Percentiles rank a stretch among this genome's conserved stretches.
Conservation (phyloP, 305 asterid species). For the Fraxinus velutina region DNA sequence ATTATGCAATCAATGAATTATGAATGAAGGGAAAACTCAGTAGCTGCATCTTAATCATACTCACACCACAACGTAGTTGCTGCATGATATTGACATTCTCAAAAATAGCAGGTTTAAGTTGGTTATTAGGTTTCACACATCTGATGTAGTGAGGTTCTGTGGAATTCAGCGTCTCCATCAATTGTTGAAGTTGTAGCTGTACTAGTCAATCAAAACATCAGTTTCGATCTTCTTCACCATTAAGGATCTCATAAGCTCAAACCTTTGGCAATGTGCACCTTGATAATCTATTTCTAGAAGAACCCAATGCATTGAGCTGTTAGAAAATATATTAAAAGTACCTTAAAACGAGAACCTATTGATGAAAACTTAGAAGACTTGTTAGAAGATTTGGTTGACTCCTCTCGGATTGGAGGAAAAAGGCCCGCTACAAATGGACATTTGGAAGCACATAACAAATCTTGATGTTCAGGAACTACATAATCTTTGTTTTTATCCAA, state of each 20-base stretch:
- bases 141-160: constrained; percentile 93
- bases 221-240: constrained; percentile 19
- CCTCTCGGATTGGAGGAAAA: constrained; percentile 78
- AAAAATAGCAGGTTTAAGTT: constrained; percentile 78
- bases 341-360: constrained; percentile 94
- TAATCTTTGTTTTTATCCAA: constrained; percentile 92
- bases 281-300: constrained; percentile 7
- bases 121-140: constrained; percentile 94
- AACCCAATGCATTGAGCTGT: background rate
- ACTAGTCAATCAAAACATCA: constrained; percentile 32
- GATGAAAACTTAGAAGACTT: constrained; percentile 96
- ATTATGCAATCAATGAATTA: constrained; percentile 14
- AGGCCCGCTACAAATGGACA: constrained; percentile 77
- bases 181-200: constrained; percentile 84
- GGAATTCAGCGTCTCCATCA: constrained; percentile 90
- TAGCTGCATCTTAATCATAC: constrained; percentile 36
- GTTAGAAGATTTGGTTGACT: constrained; percentile 66
- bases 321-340: constrained; percentile 25
- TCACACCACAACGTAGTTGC: constrained; percentile 95
- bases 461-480: constrained; percentile 93
- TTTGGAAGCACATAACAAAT: constrained; percentile 62
- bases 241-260: constrained; percentile 19
- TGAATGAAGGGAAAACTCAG: constrained; percentile 10
- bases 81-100: constrained; percentile 84
- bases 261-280: background rate